These are phyloP conservation scores for Ceratocystis cubensis DNA, from an alignment of 2,329 filamentous ascomycete genomes.

Conservation along the genomic window DNA sequence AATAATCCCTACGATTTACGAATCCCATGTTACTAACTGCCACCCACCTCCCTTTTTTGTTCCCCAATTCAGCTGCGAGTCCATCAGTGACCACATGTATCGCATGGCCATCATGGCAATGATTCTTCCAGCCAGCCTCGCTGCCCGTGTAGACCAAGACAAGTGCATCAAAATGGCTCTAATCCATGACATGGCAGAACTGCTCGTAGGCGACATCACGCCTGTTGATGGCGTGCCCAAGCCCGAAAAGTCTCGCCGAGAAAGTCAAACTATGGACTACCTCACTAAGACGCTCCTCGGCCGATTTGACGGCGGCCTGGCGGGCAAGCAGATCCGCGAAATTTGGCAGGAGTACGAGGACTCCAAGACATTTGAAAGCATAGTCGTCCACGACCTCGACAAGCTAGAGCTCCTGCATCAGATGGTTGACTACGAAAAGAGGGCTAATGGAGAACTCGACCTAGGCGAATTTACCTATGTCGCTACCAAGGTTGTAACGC, in stretches of 20 bases:
- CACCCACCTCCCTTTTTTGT: neutral
- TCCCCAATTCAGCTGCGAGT: conserved; percentile 54
- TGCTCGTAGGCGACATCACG: conserved; percentile 91
- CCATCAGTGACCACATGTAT: conserved; percentile 98
- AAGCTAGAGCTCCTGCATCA: conserved; percentile 92
- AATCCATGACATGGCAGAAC: conserved; percentile 94
- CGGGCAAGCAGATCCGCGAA: conserved; percentile 57
- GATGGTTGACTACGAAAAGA: conserved; percentile 91
- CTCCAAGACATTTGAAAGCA: conserved; percentile 65
- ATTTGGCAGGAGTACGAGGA: conserved; percentile 97
- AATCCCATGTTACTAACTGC: neutral
- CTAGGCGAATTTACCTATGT: conserved; percentile 81
- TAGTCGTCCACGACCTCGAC: conserved; percentile 92
- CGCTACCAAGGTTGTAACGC: conserved; percentile 55
- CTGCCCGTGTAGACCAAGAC: conserved; percentile 57
- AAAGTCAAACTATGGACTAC: conserved; percentile 85
- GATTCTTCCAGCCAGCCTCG: conserved; percentile 67
- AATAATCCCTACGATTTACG: neutral
- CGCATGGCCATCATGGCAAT: conserved; percentile 96
- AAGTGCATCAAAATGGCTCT: conserved; percentile 93
- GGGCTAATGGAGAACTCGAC: conserved; percentile 52
- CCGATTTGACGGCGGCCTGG: conserved; percentile 55
- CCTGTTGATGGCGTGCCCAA: conserved; percentile 79
- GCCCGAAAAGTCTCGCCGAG: conserved; percentile 75
- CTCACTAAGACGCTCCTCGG: conserved; percentile 62